These are phyloP conservation scores for Pulveroboletus sp. DNA, from an alignment of 768 basidiomycete genomes.

Conservation along the genomic window DNA sequence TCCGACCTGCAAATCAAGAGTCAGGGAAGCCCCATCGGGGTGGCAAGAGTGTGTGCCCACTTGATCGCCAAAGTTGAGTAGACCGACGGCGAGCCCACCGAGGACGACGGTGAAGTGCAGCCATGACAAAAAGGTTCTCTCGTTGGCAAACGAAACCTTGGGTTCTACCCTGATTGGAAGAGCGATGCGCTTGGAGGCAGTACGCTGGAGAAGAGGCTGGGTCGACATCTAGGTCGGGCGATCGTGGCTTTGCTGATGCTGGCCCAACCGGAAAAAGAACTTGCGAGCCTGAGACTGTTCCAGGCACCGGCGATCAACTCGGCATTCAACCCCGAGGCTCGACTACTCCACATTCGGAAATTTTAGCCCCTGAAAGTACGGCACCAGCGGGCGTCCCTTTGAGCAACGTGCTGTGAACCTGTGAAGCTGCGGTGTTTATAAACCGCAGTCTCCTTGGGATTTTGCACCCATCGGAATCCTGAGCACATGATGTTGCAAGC, in stretches of 20 bases:
- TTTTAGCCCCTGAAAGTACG: constrained; percentile 27
- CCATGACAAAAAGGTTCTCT: constrained; percentile 97
- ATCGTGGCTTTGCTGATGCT: background rate
- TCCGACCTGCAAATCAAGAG: constrained; percentile 56
- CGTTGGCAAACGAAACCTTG: constrained; percentile 93
- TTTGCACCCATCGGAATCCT: background rate
- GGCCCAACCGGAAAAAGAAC: background rate
- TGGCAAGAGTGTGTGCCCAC: constrained; percentile 33
- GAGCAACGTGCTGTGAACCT: too few relatives aligned
- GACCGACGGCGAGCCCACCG: constrained; percentile 90
- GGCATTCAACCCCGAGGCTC: constrained; percentile 13
- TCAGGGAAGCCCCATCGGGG: background rate
- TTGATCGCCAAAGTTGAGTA: constrained; percentile 98
- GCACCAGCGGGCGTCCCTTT: background rate
- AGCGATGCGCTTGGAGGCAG: constrained; percentile 90
- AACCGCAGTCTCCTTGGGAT: background rate
- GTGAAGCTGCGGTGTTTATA: constrained; percentile 4
- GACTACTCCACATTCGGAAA: constrained; percentile 1
- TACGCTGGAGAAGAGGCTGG: constrained; percentile 94
- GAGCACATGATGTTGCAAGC: constrained; percentile 14
- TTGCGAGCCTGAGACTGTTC: background rate
- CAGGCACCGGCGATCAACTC: constrained; percentile 3
- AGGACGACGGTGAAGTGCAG: constrained; percentile 97
- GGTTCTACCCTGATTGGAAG: constrained; percentile 93
- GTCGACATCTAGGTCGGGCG: constrained; percentile 69